phyloP scores from a whole-genome alignment of 306 rosid species.

The Medicago ruthenica region DNA sequence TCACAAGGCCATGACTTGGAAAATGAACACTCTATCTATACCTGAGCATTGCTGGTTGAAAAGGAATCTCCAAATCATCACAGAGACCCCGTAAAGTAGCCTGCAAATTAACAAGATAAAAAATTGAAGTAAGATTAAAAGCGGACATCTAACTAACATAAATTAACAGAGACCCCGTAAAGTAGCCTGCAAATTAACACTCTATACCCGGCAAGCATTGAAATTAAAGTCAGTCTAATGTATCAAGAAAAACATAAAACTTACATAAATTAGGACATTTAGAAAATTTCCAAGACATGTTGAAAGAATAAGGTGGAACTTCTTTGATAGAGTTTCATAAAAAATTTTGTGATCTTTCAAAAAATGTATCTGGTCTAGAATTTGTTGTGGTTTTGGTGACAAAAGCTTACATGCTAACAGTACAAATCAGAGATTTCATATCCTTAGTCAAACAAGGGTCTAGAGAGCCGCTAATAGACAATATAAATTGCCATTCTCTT shows the following conservation, averaged over 20 bases:
- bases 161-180: no score
- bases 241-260: conserved; percentile 12
- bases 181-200: no score
- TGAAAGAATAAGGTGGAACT: neutral
- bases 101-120: conserved; percentile 49
- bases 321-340: neutral
- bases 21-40: conserved; percentile 46
- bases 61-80: conserved; percentile 77
- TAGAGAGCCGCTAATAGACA: neutral
- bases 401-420: neutral
- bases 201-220: no score
- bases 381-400: neutral
- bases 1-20: conserved; percentile 17
- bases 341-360: no score
- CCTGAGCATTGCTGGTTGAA: conserved; percentile 80
- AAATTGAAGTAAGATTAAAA: conserved; percentile 12
- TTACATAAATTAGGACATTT: neutral
- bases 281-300: neutral
- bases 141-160: no score
- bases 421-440: neutral
- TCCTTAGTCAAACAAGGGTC: neutral
- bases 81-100: conserved; percentile 72
- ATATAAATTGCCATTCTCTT: neutral
- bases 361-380: neutral
- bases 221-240: conserved; percentile 20